Base-by-base conservation (phyloP, 208 protist species). In the Wallacemonas collosoma region DNA sequence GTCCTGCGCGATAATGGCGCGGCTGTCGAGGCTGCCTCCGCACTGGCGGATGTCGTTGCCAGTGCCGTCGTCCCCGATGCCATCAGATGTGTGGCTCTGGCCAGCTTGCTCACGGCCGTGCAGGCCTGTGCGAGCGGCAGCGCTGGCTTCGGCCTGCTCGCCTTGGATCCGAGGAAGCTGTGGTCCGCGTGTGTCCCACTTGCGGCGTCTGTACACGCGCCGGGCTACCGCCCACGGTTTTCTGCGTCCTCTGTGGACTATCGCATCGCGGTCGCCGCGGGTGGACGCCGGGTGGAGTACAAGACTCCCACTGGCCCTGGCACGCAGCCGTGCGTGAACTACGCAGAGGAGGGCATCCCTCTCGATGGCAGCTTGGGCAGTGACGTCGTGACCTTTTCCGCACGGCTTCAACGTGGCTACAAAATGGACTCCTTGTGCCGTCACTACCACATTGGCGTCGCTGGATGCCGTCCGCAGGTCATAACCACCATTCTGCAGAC, bases 401-500 rank as follows among this genome's bases (percentile, higher is more conserved):
- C 86, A 39, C 82, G 87, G 38, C 8, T 96, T 4, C 83, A 91
- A 60, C 88, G 91, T 26, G 76, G 75, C 44, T 84, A 83, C 62
- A 63, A 60, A 35, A 82, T 80, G 56, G 88, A 93, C 64, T 86
- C 88, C 36, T 79, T 96, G 41, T 89, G 88, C 15, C 82, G 87
- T 12, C 90, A 85, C 56, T 96, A 96, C 63, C 83, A 88, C 71
- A 83, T 94, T 47, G 91, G 88, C 43, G 74, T 94, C 17, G 83
- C 82, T 8, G 83, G 76, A 56, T 68, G 76, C 36, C 71, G 68
- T 48, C 51, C 69, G 2, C 39, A 73, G 15, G 77, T 79, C 35
- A 38, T 44, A 4, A 43, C 57, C 2, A 80, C 79, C 53, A 57
- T 57, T 26, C 77, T 93, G 51, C 50, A n/a, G 35, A 9, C 44